phyloP scores from a whole-genome alignment of 2,329 filamentous ascomycete species.

The Neurospora sp. region DNA sequence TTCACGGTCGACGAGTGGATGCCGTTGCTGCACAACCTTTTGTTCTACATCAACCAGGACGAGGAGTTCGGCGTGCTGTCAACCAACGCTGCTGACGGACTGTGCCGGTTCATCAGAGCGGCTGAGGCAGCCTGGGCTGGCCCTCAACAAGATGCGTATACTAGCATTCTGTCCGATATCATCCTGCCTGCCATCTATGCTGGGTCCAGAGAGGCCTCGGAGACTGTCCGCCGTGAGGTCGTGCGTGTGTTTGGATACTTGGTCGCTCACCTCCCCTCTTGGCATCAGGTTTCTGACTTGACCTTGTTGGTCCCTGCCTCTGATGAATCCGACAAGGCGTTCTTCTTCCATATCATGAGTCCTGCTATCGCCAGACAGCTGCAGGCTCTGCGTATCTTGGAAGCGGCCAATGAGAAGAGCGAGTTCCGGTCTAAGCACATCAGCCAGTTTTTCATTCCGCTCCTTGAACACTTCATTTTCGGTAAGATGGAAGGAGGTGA shows the following conservation, averaged over 20 bases:
- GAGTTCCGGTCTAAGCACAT: constrained; percentile 68
- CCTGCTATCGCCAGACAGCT: constrained; percentile 81
- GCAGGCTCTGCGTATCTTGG: constrained; percentile 70
- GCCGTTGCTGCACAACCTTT: constrained; percentile 78
- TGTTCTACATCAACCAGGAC: constrained; percentile 76
- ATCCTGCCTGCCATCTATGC: constrained; percentile 67
- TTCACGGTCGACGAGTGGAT: constrained; percentile 71
- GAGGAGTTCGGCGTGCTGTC: constrained; percentile 80
- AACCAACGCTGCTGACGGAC: constrained; percentile 67
- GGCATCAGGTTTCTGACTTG: constrained; percentile 66
- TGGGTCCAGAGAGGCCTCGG: constrained; percentile 68
- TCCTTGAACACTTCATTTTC: constrained; percentile 91
- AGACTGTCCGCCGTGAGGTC: constrained; percentile 76
- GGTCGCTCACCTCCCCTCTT: constrained; percentile 58
- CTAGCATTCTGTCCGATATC: constrained; percentile 49
- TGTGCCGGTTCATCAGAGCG: constrained; percentile 68
- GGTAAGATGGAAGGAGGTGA: constrained; percentile 63
- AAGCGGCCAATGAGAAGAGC: constrained; percentile 52
- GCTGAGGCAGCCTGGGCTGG: constrained; percentile 34
- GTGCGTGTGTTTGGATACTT: constrained; percentile 71
- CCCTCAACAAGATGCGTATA: constrained; percentile 37
- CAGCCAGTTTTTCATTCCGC: constrained; percentile 76
- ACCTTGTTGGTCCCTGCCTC: constrained; percentile 49
- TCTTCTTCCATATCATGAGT: constrained; percentile 88
- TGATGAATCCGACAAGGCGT: constrained; percentile 58